Percentiles rank a stretch among this genome's conserved stretches.
Evolutionary conservation across 2,329 filamentous ascomycete species (phyloP).

Genomic region (Microthyrium microscopicum): DNA sequence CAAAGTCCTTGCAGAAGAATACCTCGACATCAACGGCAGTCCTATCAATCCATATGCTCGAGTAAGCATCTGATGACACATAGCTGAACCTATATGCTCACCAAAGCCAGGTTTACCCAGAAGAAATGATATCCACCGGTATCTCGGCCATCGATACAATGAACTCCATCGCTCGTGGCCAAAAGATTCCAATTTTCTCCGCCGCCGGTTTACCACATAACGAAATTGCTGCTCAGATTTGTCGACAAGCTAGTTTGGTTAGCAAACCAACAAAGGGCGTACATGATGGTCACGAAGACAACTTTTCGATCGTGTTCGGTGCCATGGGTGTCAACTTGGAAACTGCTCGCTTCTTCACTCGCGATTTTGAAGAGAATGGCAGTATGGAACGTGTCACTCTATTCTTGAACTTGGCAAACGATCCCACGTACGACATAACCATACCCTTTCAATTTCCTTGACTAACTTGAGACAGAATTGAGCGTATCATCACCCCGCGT

Average conservation of each 20-base stretch:
- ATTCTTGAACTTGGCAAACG: conserved; percentile 98
- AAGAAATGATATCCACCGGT: conserved; percentile 99
- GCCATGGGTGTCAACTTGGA: conserved; percentile 99
- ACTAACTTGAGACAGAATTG: conserved; percentile 47
- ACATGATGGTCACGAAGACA: conserved; percentile 94
- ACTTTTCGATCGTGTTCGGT: conserved; percentile 98
- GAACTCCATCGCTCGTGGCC: conserved; percentile 82
- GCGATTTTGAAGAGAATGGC: conserved; percentile 98
- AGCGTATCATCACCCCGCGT: conserved; percentile 98
- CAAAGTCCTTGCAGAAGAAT: conserved; percentile 94
- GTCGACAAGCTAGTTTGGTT: conserved; percentile 87
- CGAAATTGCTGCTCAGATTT: conserved; percentile 98
- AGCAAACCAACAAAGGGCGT: conserved; percentile 86
- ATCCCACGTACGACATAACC: conserved; percentile 60
- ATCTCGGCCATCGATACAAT: conserved; percentile 98
- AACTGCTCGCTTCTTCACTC: conserved; percentile 93
- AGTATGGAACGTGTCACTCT: conserved; percentile 93
- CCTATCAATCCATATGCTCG: conserved; percentile 97
- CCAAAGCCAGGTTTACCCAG: conserved; percentile 59
- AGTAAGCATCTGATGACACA: conserved; percentile 42
- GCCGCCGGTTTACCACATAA: conserved; percentile 96
- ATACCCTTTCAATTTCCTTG: background rate
- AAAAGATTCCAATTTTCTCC: conserved; percentile 99
- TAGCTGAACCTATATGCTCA: conserved; percentile 10
- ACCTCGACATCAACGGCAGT: conserved; percentile 96